Evolutionary conservation across 169 alveolate genomes (phyloP).

Genomic region (Cryptosporidium tyzzeri): DNA sequence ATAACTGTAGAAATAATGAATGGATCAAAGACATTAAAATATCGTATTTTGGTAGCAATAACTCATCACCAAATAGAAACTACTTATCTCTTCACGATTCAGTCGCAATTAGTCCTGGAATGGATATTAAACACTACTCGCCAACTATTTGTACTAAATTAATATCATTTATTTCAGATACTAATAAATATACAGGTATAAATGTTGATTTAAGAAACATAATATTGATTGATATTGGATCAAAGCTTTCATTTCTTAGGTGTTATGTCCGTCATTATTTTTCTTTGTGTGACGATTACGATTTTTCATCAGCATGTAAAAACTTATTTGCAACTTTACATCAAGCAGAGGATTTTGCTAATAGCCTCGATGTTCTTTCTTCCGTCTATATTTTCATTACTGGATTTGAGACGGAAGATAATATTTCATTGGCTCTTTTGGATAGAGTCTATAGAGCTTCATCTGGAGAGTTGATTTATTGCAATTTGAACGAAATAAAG

Average conservation of each 20-base stretch:
- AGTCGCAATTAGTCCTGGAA: conserved; percentile 44
- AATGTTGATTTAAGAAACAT: conserved; percentile 19
- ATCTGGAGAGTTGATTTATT: conserved; percentile 80
- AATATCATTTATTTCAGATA: conserved; percentile 24
- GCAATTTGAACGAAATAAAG: conserved; percentile 9
- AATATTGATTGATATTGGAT: conserved; percentile 47
- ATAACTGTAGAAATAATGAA: conserved; percentile 80
- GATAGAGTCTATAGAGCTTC: conserved; percentile 90
- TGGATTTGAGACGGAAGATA: conserved; percentile 78
- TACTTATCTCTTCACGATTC: neutral
- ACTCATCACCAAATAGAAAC: conserved; percentile 18
- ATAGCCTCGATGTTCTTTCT: conserved; percentile 59
- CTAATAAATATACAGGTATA: conserved; percentile 3
- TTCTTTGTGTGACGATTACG: conserved; percentile 81
- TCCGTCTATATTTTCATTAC: conserved; percentile 78
- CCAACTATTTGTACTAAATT: conserved; percentile 47
- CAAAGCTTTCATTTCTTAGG: conserved; percentile 63
- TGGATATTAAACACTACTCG: conserved; percentile 66
- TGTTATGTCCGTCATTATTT: conserved; percentile 69
- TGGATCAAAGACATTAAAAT: conserved; percentile 77
- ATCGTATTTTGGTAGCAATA: conserved; percentile 74
- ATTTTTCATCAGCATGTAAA: conserved; percentile 82
- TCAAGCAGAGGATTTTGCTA: conserved; percentile 85
- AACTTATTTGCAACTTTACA: conserved; percentile 87
- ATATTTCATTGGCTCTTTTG: conserved; percentile 84